Evolutionary conservation across 352 stramenopile species (phyloP), one percentile per base, ranked within the genome.

Genomic region (Phytophthora pinifolia): DNA sequence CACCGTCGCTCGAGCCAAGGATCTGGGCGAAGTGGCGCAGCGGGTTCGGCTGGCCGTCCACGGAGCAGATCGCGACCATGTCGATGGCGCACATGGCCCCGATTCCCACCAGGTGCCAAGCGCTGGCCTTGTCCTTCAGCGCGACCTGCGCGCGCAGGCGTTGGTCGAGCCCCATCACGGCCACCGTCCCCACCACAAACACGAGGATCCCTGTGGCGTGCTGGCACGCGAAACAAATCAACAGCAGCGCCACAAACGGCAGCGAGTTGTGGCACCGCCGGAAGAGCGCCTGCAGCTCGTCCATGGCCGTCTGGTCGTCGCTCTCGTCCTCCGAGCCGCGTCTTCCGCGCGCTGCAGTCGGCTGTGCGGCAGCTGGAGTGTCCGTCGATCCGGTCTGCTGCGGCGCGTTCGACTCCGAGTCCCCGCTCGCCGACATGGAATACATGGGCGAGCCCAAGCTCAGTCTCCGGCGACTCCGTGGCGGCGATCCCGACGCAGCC

Each of bases 181-280:
- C 73, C 14, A 86, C 64, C 2, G 73, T 87, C 0, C 83, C 83
- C 15, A 89, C 54, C 29, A 77, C 63, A 55, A 89, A 84, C 10
- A 88, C 72, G 32, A 83, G 42, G 29, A 93, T 88, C 5, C 79
- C 83, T 12, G 65, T 82, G 8, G 74, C 72, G 62, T 93, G 83
- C 61, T 89, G 73, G 54, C 89, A 91, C 29, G 80, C 72, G 66
- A 93, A 88, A 59, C 90, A 91, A 20, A 91, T 54, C 9, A 91
- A 30, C 20, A 93, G 82, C 8, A 93, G 47, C 8, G 70, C 78
- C 4, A 83, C 33, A 59, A 93, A 93, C 17, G 83, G 83, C 55
- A 91, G 60, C 27, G 79, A 83, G 62, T 89, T 76, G 57, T 91
- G 74, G 47, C 74, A 86, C 2, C 79, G 72, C n/a, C 77, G 74